These are phyloP conservation scores for Metroxylon sagu DNA, from an alignment of 176 grass and related monocot species.

Conservation along the genomic window DNA sequence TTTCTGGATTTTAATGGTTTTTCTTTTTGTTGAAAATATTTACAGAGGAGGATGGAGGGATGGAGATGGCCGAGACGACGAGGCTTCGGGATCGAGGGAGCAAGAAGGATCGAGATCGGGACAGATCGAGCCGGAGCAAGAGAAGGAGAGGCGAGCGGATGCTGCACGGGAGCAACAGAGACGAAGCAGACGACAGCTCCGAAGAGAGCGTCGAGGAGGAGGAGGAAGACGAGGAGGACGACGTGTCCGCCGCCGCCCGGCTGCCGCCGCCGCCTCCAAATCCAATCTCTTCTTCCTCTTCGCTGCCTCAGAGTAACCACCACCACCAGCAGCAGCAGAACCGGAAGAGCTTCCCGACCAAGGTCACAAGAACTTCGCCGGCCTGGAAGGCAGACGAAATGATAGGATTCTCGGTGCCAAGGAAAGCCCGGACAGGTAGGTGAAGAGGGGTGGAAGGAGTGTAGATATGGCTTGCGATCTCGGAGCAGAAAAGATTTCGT, in stretches of 20 bases:
- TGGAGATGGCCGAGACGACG: slow-evolving; percentile 4
- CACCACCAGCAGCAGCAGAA: slow-evolving; percentile 25
- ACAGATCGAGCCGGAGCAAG: slow-evolving; percentile 8
- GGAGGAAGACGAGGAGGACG: slow-evolving; percentile 64
- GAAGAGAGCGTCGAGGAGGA: slow-evolving; percentile 78
- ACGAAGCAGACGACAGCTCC: slow-evolving; percentile 73
- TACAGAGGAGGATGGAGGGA: slow-evolving; percentile 7
- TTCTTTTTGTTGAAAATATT: not conserved
- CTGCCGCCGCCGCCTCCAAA: slow-evolving; percentile 45
- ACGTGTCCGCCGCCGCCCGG: slow-evolving; percentile 40
- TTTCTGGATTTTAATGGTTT: not conserved
- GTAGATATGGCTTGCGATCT: no score
- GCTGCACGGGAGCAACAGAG: slow-evolving; percentile 1
- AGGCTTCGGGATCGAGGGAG: slow-evolving; percentile 1
- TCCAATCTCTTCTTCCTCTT: slow-evolving; percentile 24
- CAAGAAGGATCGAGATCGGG: slow-evolving; percentile 7
- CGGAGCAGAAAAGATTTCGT: no score
- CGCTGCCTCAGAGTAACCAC: slow-evolving; percentile 19
- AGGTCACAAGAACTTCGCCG: slow-evolving; percentile 21
- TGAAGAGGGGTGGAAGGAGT: not conserved
- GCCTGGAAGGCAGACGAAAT: slow-evolving; percentile 80
- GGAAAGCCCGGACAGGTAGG: slow-evolving; percentile 85
- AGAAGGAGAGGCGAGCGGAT: slow-evolving; percentile 6
- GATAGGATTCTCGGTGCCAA: slow-evolving; percentile 88
- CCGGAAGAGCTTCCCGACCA: slow-evolving; percentile 44